phyloP scores from a whole-genome alignment of 192 early-diverging fungal genomes.

The Cetraspora pellucida region DNA sequence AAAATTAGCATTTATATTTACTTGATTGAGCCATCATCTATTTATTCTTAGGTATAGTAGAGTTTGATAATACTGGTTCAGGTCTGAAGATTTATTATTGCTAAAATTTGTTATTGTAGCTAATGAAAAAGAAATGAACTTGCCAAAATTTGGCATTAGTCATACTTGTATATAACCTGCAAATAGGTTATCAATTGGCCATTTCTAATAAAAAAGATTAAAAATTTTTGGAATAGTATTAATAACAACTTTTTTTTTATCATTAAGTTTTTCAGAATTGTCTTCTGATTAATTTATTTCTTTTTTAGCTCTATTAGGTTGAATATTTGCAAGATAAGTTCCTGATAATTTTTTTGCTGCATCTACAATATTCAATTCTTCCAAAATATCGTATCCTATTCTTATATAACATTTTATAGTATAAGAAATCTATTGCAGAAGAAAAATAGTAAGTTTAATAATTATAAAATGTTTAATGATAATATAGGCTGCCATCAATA shows the following conservation, averaged over 20 bases:
- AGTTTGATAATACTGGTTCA: not conserved
- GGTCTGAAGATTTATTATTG: not conserved
- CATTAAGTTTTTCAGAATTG: not conserved
- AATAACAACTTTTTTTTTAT: not conserved
- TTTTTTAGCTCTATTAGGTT: conserved; percentile 4
- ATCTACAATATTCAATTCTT: not conserved
- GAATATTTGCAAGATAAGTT: conserved; percentile 21
- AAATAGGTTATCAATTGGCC: not conserved
- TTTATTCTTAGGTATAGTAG: not conserved
- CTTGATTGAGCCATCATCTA: not conserved
- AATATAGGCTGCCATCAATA: too few species aligned
- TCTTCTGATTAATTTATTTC: not conserved
- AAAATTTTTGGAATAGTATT: not conserved
- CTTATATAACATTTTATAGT: conserved; percentile 3
- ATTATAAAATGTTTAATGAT: too few species aligned
- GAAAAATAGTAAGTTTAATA: too few species aligned
- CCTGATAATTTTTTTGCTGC: not conserved
- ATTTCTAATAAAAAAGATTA: not conserved
- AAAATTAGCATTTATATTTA: too few species aligned
- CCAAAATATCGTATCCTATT: conserved; percentile 1
- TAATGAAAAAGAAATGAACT: not conserved
- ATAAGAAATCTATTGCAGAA: not conserved
- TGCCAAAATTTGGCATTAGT: not conserved
- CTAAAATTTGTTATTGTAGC: not conserved
- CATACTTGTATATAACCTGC: not conserved